phyloP scores from a whole-genome alignment of 495 filamentous ascomycete species.

The Neurospora terricola region DNA sequence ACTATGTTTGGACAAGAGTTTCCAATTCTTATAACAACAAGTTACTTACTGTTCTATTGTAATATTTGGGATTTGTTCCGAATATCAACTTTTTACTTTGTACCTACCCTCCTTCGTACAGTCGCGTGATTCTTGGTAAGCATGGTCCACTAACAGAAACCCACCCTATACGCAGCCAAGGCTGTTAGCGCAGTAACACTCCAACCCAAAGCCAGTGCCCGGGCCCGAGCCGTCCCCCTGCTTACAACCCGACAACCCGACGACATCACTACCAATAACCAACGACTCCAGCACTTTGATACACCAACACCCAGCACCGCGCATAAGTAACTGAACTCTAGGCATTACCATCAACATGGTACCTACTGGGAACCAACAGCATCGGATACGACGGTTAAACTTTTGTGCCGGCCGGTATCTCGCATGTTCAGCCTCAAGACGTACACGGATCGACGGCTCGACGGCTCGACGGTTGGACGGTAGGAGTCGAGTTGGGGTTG shows the following conservation, averaged over 20 bases:
- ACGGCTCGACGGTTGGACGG: not conserved
- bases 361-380: not conserved
- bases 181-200: not conserved
- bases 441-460: not conserved
- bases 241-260: not conserved
- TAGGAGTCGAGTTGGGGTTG: not conserved
- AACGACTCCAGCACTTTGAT: not conserved
- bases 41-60: not conserved
- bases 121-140: not conserved
- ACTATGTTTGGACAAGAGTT: not conserved
- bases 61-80: not conserved
- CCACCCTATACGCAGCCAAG: rapidly evolving
- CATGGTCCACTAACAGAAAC: not conserved
- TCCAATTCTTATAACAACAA: not conserved
- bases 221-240: not conserved
- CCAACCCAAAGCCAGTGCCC: not conserved
- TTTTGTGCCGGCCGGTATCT: not conserved
- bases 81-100: not conserved
- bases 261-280: not conserved
- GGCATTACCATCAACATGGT: too few species aligned
- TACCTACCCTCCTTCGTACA: not conserved
- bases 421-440: not conserved
- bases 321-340: too few species aligned
- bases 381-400: not conserved
- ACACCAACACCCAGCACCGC: not conserved